Percentiles rank a stretch among this genome's conserved stretches.
Evolutionary conservation across 768 basidiomycete species (phyloP).

Genomic region (Hygrophoropsis aurantiaca): DNA sequence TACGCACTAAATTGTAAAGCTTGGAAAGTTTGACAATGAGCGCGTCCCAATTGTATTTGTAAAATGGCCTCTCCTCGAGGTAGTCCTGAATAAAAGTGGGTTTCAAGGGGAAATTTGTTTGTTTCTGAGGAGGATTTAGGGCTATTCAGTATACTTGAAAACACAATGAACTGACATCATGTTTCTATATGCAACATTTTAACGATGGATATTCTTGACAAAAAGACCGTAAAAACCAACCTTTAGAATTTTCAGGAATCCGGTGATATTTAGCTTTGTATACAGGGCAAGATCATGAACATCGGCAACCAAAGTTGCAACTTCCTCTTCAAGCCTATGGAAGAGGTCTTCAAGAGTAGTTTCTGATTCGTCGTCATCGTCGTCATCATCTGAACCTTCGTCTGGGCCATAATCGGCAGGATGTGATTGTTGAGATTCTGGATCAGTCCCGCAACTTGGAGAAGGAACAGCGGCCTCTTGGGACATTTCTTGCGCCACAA

Average conservation of each 20-base stretch:
- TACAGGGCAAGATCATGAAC: slow-evolving; percentile 90
- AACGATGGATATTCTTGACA: slow-evolving; percentile 5
- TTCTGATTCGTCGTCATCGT: slow-evolving; percentile 51
- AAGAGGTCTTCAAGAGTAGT: slow-evolving; percentile 86
- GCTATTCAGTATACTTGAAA: neutral
- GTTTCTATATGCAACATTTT: slow-evolving; percentile 60
- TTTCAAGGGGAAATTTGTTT: slow-evolving; percentile 81
- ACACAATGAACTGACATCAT: slow-evolving; percentile 61
- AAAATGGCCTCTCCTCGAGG: slow-evolving; percentile 93
- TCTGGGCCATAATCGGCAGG: slow-evolving; percentile 50
- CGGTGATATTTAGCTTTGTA: slow-evolving; percentile 97
- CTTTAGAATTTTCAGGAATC: slow-evolving; percentile 98
- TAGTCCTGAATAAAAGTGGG: slow-evolving; percentile 87
- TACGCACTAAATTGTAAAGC: slow-evolving; percentile 92
- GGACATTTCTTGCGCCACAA: slow-evolving; percentile 60
- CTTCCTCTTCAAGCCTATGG: slow-evolving; percentile 86
- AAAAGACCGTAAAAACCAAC: slow-evolving; percentile 34
- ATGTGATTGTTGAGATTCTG: slow-evolving; percentile 54
- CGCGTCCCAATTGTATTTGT: slow-evolving; percentile 95
- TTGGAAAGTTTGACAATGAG: slow-evolving; percentile 95
- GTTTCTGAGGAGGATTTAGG: slow-evolving; percentile 64
- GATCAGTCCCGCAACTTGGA: slow-evolving; percentile 36
- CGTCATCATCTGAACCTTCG: slow-evolving; percentile 66
- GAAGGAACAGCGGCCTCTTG: slow-evolving; percentile 23
- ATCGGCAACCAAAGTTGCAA: slow-evolving; percentile 91